Percentiles rank a stretch among this genome's conserved stretches.
Evolutionary conservation across 2,329 filamentous ascomycete genomes (phyloP).

Genomic region (Paecilomyces sp.): DNA sequence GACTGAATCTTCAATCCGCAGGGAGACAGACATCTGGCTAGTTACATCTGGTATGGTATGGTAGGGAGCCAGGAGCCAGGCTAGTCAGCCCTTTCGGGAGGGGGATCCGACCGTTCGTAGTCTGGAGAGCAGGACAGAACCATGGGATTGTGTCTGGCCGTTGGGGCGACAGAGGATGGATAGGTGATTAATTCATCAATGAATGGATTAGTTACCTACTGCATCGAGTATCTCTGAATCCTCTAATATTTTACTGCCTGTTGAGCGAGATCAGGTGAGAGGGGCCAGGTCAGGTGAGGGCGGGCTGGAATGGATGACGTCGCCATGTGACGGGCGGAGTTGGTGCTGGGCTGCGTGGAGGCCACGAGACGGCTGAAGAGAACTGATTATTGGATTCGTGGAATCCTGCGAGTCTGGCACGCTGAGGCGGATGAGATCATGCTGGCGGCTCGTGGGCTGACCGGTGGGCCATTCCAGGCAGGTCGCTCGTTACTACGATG

Average conservation of each 20-base stretch:
- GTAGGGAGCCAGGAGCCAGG: no score
- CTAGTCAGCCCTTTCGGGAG: neutral
- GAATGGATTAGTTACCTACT: neutral
- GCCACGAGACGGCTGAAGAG: neutral
- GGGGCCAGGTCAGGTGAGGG: neutral
- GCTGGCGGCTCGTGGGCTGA: neutral
- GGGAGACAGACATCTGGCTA: no score
- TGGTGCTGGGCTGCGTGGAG: neutral
- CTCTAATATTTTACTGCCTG: no score
- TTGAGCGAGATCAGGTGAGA: neutral
- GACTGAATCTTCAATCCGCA: no score
- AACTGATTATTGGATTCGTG: neutral
- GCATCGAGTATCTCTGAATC: no score
- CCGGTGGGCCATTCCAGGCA: neutral
- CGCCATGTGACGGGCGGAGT: neutral
- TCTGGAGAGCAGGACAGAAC: neutral
- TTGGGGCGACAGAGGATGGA: neutral
- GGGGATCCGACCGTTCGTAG: neutral
- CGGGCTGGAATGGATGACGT: neutral
- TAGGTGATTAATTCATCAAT: no score
- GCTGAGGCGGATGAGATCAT: neutral
- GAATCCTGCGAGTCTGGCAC: no score
- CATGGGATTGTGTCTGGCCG: neutral
- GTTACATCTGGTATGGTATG: no score
- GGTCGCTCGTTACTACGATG: no score